These are phyloP conservation scores for Paulownia fortunei DNA, from an alignment of 257 asterid genomes.

Conservation along the genomic window DNA sequence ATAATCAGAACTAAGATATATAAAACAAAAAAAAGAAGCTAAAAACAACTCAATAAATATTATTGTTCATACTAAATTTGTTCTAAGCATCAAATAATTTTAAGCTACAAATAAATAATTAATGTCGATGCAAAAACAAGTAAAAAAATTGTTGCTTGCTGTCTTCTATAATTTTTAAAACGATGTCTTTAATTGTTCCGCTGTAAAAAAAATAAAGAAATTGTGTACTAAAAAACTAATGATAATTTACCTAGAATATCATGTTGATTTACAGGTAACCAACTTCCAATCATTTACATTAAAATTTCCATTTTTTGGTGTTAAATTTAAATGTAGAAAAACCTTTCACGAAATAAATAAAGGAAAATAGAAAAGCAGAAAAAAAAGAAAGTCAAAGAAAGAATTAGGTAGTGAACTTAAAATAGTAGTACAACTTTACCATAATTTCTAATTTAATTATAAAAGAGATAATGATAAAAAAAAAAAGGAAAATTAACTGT, in stretches of 20 bases:
- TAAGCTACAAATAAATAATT: too few species aligned
- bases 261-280: neutral
- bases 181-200: too few species aligned
- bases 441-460: slow-evolving; percentile 1
- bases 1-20: too few species aligned
- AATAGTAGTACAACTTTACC: slow-evolving; percentile 12
- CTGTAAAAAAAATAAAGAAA: too few species aligned
- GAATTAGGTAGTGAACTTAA: slow-evolving; percentile 24
- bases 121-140: too few species aligned
- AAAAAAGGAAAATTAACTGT: slow-evolving; percentile 34
- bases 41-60: too few species aligned
- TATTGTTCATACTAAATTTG: too few species aligned
- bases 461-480: neutral
- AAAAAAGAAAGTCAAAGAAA: slow-evolving; percentile 24
- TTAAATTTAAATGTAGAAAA: neutral
- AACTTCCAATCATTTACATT: neutral
- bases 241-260: neutral
- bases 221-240: neutral
- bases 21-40: too few species aligned
- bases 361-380: neutral
- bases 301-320: neutral
- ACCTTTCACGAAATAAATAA: neutral
- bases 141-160: too few species aligned
- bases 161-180: too few species aligned
- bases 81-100: too few species aligned